Evolutionary conservation across 352 stramenopile species (phyloP).

Genomic region (Globisporangium lucens): DNA sequence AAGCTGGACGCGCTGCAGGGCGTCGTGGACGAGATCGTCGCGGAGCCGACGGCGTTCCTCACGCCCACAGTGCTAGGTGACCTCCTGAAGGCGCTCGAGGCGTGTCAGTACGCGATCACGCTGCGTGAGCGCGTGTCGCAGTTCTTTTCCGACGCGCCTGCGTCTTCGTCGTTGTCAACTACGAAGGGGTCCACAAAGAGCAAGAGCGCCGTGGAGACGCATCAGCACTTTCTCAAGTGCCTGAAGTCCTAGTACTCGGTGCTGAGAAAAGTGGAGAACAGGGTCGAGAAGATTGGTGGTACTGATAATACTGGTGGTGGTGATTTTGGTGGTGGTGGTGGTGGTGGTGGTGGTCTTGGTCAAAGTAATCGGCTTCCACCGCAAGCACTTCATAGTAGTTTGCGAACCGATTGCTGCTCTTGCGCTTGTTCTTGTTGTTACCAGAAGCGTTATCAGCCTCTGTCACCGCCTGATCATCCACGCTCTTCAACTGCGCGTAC

Average conservation of each 20-base stretch:
- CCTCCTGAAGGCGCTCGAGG: constrained; percentile 21
- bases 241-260: not conserved
- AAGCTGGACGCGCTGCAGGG: not conserved
- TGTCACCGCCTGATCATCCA: not conserved
- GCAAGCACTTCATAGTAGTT: constrained; percentile 27
- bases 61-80: constrained; percentile 18
- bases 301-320: no score
- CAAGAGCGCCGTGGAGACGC: not conserved
- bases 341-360: not conserved
- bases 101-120: constrained; percentile 18
- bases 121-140: not conserved
- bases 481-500: not conserved
- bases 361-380: constrained; percentile 22
- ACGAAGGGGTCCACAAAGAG: not conserved
- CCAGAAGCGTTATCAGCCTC: not conserved
- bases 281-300: not conserved
- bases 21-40: constrained; percentile 16
- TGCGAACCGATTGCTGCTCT: constrained; percentile 8
- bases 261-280: not conserved
- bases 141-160: no score
- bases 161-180: no score
- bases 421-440: not conserved
- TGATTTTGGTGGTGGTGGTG: no score
- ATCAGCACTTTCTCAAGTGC: not conserved
- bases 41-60: constrained; percentile 6